Percentiles rank a stretch among this genome's conserved stretches.
phyloP scores from a whole-genome alignment of 306 rosid genomes.

The Pueraria montana region DNA sequence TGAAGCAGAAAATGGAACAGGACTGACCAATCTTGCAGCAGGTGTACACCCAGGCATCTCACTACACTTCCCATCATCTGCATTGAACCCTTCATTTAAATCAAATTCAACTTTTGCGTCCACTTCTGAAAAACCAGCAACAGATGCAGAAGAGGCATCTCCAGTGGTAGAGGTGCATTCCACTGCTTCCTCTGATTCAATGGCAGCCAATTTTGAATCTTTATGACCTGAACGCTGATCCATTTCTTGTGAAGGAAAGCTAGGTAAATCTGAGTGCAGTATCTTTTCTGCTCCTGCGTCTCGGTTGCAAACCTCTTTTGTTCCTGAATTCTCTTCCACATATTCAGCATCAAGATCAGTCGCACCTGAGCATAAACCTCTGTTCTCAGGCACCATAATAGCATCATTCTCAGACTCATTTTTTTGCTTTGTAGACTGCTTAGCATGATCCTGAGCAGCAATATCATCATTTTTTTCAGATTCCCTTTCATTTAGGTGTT shows the following conservation, averaged over 20 bases:
- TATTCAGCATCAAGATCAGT: constrained; percentile 48
- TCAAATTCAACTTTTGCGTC: constrained; percentile 72
- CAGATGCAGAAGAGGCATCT: constrained; percentile 62
- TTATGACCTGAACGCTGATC: constrained; percentile 50
- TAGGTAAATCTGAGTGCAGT: constrained; percentile 38
- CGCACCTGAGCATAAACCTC: constrained; percentile 46
- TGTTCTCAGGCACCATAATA: constrained; percentile 41
- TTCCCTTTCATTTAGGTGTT: constrained; percentile 51
- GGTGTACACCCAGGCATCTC: constrained; percentile 58
- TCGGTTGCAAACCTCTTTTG: constrained; percentile 50
- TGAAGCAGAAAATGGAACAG: constrained; percentile 61
- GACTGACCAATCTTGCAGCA: constrained; percentile 57
- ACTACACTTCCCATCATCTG: constrained; percentile 66
- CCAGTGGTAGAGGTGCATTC: constrained; percentile 73
- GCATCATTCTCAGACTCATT: constrained; percentile 39
- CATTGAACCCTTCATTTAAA: constrained; percentile 75
- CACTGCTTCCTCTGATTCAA: constrained; percentile 64
- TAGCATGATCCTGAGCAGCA: constrained; percentile 36
- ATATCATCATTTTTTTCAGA: constrained; percentile 49
- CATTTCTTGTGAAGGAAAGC: constrained; percentile 55
- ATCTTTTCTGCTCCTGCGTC: constrained; percentile 30
- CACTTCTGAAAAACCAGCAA: constrained; percentile 52
- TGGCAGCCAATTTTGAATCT: constrained; percentile 52
- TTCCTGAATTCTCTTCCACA: constrained; percentile 56
- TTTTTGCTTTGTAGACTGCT: constrained; percentile 49